Base-by-base conservation (phyloP, 2,329 filamentous ascomycete species). In the Didymella sp. region DNA sequence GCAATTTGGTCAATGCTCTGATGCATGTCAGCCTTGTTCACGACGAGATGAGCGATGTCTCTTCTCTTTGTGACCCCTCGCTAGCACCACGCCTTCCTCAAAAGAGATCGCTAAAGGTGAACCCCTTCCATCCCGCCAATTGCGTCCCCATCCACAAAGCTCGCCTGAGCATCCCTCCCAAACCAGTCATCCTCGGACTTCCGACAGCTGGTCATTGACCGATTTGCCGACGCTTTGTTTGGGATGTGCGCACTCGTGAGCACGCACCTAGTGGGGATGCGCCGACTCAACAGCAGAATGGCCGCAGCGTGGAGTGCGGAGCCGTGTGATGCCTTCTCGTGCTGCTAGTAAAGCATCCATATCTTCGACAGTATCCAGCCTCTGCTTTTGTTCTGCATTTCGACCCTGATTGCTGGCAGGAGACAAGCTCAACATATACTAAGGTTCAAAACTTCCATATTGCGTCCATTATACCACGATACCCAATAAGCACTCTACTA, bases 401-500 rank as follows among this genome's bases (percentile, higher is more conserved):
- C 19, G 33, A 50, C n/a, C 41, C 27, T 35, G 27, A 8, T 35
- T 9, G 7, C 33, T 46, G 12, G 12, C 3, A 40, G 19, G 12
- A 27, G 45, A 22, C 27, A 51, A 46, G 42, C 40, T 50, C 33
- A n/a, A 22, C 12, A 50, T 31, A 43, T 28, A 42, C 31, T 22
- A 28, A 51, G 21, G 21, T 28, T 33, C 28, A 31, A 27, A n/a
- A 28, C 22, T 37, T 17, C 19, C 27, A 41, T 0, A 31, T 17
- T 31, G 33, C 31, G 25, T 21, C 19, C 21, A 40, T 15, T 4
- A 40, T 22, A 35, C 15, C 11, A 35, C 22, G 6, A 22, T n/a
- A 51, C 21, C 28, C n/a, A 33, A 41, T 51, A 53, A 64, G 55
- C 47, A 57, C 37, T 24, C 44, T 47, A 46, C 53, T 48, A 75